Evolutionary conservation across 106 monocot genomes (phyloP).

Genomic region (Allium sativum): DNA sequence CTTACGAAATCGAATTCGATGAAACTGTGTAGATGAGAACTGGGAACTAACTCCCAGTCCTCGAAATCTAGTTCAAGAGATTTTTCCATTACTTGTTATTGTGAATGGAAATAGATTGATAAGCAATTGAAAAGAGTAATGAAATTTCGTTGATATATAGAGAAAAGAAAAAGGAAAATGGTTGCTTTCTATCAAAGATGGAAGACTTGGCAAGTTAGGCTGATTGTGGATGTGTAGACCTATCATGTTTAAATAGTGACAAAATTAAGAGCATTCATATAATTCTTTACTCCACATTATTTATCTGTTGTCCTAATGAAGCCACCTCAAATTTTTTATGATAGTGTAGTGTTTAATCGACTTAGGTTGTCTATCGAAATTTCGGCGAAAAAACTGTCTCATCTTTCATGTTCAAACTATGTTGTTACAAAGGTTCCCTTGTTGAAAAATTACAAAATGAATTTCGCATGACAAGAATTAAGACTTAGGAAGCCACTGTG

Average conservation of each 20-base stretch:
- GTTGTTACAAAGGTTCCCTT: too few species aligned
- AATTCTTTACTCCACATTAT: too few species aligned
- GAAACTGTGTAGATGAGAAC: not conserved
- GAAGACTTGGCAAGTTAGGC: not conserved
- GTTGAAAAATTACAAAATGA: too few species aligned
- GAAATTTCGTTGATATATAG: not conserved
- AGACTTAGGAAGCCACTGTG: not conserved
- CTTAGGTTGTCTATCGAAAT: too few species aligned
- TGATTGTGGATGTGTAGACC: too few species aligned
- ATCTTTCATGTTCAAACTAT: too few species aligned
- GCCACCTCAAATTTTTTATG: too few species aligned
- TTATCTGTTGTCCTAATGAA: too few species aligned
- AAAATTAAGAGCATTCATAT: not conserved
- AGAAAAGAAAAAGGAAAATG: not conserved
- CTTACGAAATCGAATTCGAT: not conserved
- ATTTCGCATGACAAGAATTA: too few species aligned
- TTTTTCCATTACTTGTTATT: slow-evolving; percentile 2
- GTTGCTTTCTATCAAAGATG: not conserved
- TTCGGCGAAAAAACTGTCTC: too few species aligned
- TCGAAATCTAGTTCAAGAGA: not conserved
- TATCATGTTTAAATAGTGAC: not conserved
- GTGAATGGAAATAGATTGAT: too few species aligned
- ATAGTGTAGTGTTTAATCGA: too few species aligned
- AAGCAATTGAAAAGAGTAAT: not conserved
- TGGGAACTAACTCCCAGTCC: slow-evolving; percentile 4